Base-by-base conservation (phyloP, 2,329 filamentous ascomycete species). In the Neofusicoccum sp. region DNA sequence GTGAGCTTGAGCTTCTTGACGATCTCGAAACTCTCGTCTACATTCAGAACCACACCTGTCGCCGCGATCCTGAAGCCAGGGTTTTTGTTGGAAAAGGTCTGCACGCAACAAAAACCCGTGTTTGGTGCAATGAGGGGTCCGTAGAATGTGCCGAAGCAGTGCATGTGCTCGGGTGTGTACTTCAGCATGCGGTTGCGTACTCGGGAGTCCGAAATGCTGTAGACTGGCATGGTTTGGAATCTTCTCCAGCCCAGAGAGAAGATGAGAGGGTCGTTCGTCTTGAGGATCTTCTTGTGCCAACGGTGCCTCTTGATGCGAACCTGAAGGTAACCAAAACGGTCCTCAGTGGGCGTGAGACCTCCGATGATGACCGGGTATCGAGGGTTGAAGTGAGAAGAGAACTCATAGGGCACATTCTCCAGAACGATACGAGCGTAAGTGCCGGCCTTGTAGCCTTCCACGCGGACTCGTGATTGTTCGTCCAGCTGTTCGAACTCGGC, bases 1-100 rank as follows among this genome's bases (percentile, higher is more conserved):
- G 92, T 97, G 51, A 99, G 85, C 77, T 99, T 99, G 71, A 99
- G 87, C 82, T 99, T 99, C 84, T 99, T 99, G 75, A 99, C 95
- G 66, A 99, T 98, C 74, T 99, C 95, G 3, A 91, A 93, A 41
- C 89, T 91, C 77, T 98, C 93, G 73, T 99, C 95, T 20, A 99
- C 95, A 70, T 89, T 93, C 65, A 98, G 80, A 4, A 99, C 91
- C 1, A 95, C 95, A 63, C 95, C 95, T 0, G 93, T 97, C 2
- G 95, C 96, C 8, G 95, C 91, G 66, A 99, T 91, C 48, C 95
- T 87, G 83, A 99, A 98, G 20, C 93, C 93, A 0, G 93, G 89
- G 51, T 88, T 93, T 70, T 89, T 86, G 63, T 90, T 87, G 0
- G 89, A 91, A 70, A 99, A 89, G 6, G 89, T 91, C 75, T 98